Percentiles rank a stretch among this genome's conserved stretches.
phyloP scores from a whole-genome alignment of 805 yeast species.

The Ogataea nakhonphanomensis region DNA sequence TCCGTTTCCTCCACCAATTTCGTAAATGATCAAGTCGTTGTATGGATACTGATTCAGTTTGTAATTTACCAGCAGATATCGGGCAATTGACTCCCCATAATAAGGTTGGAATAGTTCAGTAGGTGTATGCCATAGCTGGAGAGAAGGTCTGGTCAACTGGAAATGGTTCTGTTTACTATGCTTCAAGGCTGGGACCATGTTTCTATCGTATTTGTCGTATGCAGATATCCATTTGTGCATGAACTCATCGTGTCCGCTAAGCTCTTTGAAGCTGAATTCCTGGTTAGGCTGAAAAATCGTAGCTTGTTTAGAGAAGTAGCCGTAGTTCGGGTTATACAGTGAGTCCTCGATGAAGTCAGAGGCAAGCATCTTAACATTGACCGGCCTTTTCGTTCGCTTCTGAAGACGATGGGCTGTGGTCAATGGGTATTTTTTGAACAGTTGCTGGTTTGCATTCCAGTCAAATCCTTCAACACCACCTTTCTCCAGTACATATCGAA shows the following conservation, averaged over 20 bases:
- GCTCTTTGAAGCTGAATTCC: conserved; percentile 59
- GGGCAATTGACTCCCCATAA: conserved; percentile 83
- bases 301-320: conserved; percentile 76
- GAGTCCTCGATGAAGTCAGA: conserved; percentile 84
- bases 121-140: conserved; percentile 88
- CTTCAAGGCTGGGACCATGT: conserved; percentile 20
- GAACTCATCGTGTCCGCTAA: conserved; percentile 66
- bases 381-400: conserved; percentile 48
- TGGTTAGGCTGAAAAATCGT: conserved; percentile 66
- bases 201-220: conserved; percentile 49
- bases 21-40: conserved; percentile 71
- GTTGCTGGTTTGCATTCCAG: conserved; percentile 28
- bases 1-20: conserved; percentile 90
- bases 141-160: conserved; percentile 35
- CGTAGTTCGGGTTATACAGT: conserved; percentile 75
- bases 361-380: conserved; percentile 62
- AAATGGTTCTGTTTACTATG: conserved; percentile 21
- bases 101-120: conserved; percentile 80
- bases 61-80: conserved; percentile 70
- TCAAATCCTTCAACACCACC: conserved; percentile 38
- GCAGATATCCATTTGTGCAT: conserved; percentile 64
- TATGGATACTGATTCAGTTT: conserved; percentile 66
- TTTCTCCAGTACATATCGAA: conserved; percentile 28
- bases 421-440: conserved; percentile 43
- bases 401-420: conserved; percentile 37